Evolutionary conservation across 2,329 filamentous ascomycete species (phyloP).

Genomic region (Aspergillus versicolor): DNA sequence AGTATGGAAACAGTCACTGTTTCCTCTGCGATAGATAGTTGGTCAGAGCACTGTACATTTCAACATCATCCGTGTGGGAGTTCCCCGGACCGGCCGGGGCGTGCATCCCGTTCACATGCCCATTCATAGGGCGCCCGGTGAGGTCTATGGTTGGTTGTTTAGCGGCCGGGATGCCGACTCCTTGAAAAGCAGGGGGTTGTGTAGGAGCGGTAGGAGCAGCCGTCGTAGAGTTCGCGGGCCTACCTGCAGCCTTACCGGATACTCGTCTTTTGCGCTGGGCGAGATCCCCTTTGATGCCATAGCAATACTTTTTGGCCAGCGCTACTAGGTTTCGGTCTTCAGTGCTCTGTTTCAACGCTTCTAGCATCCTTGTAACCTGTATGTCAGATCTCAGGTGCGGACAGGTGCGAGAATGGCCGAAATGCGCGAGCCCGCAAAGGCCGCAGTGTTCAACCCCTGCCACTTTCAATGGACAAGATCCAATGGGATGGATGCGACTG

Average conservation of each 20-base stretch:
- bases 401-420: conserved; percentile 56
- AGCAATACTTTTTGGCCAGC: conserved; percentile 56
- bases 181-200: neutral
- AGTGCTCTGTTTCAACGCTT: conserved; percentile 58
- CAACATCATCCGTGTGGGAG: neutral
- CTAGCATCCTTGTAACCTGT: conserved; percentile 64
- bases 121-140: neutral
- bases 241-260: conserved; percentile 17
- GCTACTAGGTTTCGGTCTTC: conserved; percentile 56
- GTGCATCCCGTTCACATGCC: neutral
- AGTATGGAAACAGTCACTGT: neutral
- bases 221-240: neutral
- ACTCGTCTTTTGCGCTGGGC: conserved; percentile 51
- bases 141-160: conserved; percentile 7
- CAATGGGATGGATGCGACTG: conserved; percentile 51
- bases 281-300: conserved; percentile 56
- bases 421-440: conserved; percentile 64
- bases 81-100: neutral
- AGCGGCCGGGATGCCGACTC: neutral
- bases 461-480: conserved; percentile 61
- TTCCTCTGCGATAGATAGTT: neutral
- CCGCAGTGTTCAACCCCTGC: conserved; percentile 62
- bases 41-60: conserved; percentile 1
- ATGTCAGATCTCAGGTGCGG: conserved; percentile 63
- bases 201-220: neutral